Evolutionary conservation across 495 filamentous ascomycete genomes (phyloP).

Genomic region (Tetracladium marchalianum): DNA sequence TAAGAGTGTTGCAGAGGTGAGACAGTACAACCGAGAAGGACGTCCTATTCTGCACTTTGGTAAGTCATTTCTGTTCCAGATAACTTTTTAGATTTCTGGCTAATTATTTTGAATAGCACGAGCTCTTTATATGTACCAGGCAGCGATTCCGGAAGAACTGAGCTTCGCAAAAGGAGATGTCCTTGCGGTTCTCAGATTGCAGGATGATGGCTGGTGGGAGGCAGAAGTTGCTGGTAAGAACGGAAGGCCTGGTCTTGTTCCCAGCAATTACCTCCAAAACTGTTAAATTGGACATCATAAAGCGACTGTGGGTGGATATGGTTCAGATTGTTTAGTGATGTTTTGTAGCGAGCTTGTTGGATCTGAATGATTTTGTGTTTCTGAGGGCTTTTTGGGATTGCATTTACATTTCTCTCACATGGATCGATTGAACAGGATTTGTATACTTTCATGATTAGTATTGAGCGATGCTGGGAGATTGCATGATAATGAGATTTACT

Average conservation of each 20-base stretch:
- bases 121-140: slow-evolving; percentile 87
- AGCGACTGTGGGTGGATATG: slow-evolving; percentile 4
- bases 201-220: slow-evolving; percentile 99
- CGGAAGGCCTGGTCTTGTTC: slow-evolving; percentile 72
- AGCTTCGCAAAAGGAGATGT: slow-evolving; percentile 89
- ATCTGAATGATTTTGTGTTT: background rate
- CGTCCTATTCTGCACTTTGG: slow-evolving; percentile 84
- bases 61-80: slow-evolving; percentile 37
- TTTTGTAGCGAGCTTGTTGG: slow-evolving; percentile 2
- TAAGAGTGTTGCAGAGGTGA: slow-evolving; percentile 65
- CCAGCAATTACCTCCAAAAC: slow-evolving; percentile 90
- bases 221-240: slow-evolving; percentile 79
- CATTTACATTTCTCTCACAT: too few relatives aligned
- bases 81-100: slow-evolving; percentile 1
- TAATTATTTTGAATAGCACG: slow-evolving; percentile 50
- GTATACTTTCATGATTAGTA: too few relatives aligned
- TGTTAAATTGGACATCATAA: slow-evolving; percentile 31
- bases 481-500: too few relatives aligned
- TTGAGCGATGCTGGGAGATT: too few relatives aligned
- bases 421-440: too few relatives aligned
- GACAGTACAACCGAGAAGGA: slow-evolving; percentile 77
- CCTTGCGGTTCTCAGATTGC: slow-evolving; percentile 77
- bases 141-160: slow-evolving; percentile 90
- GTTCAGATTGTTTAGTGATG: slow-evolving; percentile 2
- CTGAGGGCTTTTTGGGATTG: too few relatives aligned